These are phyloP conservation scores for Hygrophoropsis aurantiaca DNA, from an alignment of 768 basidiomycete genomes.

Conservation along the genomic window DNA sequence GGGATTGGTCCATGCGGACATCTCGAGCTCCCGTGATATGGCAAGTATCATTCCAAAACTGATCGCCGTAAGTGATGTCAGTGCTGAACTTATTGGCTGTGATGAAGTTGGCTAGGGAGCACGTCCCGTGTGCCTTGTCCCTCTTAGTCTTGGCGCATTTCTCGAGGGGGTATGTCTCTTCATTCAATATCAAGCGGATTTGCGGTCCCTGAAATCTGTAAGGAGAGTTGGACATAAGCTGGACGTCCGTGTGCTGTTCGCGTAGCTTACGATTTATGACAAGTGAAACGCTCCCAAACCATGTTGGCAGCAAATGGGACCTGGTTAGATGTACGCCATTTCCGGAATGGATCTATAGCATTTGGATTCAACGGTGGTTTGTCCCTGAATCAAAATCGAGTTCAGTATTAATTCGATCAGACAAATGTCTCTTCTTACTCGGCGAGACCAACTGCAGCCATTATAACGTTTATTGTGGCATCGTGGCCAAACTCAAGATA, in stretches of 20 bases:
- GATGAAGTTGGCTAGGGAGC: constrained; percentile 36
- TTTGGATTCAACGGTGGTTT: constrained; percentile 23
- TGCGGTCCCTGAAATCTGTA: constrained; percentile 33
- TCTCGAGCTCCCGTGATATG: no score
- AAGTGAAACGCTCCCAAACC: constrained; percentile 43
- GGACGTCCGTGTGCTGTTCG: not conserved
- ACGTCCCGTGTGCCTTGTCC: constrained; percentile 35
- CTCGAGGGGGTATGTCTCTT: constrained; percentile 36
- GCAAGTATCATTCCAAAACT: constrained; percentile 38
- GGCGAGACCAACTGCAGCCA: constrained; percentile 38
- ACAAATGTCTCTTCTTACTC: constrained; percentile 21
- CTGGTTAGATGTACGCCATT: constrained; percentile 38
- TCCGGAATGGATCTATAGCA: constrained; percentile 28
- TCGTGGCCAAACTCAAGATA: constrained; percentile 46
- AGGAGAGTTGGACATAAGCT: constrained; percentile 1
- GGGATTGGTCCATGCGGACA: no score
- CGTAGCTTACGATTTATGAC: constrained; percentile 29
- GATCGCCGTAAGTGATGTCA: constrained; percentile 27
- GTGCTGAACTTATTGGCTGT: constrained; percentile 25
- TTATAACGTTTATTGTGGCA: constrained; percentile 36
- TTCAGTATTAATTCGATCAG: not conserved
- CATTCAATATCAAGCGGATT: constrained; percentile 43
- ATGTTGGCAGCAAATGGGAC: constrained; percentile 45
- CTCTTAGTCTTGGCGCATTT: constrained; percentile 29
- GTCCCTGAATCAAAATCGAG: constrained; percentile 28